phyloP scores from a whole-genome alignment of 2,329 filamentous ascomycete species.

The Helotiales sp. region DNA sequence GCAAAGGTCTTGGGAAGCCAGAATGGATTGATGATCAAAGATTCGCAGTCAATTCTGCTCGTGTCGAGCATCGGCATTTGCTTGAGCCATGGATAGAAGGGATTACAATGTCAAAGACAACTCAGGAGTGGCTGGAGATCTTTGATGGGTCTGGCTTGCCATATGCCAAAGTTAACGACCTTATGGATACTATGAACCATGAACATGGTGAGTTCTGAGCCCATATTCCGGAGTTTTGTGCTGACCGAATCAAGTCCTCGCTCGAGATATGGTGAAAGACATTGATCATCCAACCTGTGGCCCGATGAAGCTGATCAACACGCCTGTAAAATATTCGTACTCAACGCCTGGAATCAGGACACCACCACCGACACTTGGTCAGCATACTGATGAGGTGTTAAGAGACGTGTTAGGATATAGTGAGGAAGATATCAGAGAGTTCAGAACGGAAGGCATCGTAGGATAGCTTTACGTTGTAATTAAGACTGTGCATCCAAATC shows the following conservation, averaged over 20 bases:
- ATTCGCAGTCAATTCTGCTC: conserved; percentile 59
- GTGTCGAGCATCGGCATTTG: conserved; percentile 67
- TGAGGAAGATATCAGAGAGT: conserved; percentile 53
- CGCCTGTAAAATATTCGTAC: conserved; percentile 88
- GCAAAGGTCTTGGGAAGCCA: conserved; percentile 53
- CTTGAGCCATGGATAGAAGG: conserved; percentile 77
- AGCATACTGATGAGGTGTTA: conserved; percentile 80
- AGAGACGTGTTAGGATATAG: conserved; percentile 59
- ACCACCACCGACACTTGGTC: conserved; percentile 78
- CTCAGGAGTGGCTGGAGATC: conserved; percentile 78
- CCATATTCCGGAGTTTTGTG: not conserved
- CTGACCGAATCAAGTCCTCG: conserved; percentile 51
- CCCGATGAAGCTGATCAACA: conserved; percentile 83
- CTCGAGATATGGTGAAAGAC: conserved; percentile 87
- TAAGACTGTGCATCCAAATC: no score
- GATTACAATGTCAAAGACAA: conserved; percentile 72
- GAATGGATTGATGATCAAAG: conserved; percentile 59
- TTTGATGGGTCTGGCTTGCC: conserved; percentile 91
- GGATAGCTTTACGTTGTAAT: conserved; percentile 13
- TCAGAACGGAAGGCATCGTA: conserved; percentile 63
- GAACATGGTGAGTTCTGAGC: conserved; percentile 56
- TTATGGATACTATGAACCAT: conserved; percentile 79
- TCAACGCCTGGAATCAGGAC: conserved; percentile 71
- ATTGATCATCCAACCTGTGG: conserved; percentile 81
- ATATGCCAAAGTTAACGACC: conserved; percentile 89